These are phyloP conservation scores for Oehlia diaphana DNA, from an alignment of 192 early-diverging fungal species.

Conservation along the genomic window DNA sequence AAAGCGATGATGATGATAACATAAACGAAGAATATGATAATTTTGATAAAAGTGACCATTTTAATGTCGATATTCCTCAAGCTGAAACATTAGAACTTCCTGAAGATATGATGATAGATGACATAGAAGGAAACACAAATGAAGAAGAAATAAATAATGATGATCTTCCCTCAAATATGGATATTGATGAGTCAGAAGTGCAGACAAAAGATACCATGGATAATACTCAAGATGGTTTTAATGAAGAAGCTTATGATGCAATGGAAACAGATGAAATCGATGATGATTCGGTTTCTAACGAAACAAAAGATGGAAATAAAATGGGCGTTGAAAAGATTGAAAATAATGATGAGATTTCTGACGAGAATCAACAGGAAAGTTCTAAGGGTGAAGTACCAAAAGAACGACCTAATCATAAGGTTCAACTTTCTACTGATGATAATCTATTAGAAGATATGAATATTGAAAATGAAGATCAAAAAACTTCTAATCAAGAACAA, in stretches of 20 bases:
- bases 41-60: constrained; percentile 48
- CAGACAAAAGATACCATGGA: constrained; percentile 42
- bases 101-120: constrained; percentile 76
- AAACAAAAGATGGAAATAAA: constrained; percentile 44
- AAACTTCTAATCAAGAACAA: constrained; percentile 48
- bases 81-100: constrained; percentile 78
- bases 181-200: constrained; percentile 39
- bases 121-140: constrained; percentile 53
- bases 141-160: constrained; percentile 47
- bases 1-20: constrained; percentile 42
- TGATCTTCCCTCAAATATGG: constrained; percentile 43
- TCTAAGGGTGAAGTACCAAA: constrained; percentile 35
- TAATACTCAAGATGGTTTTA: constrained; percentile 18
- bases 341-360: constrained; percentile 31
- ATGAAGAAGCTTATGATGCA: constrained; percentile 17
- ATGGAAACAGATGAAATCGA: constrained; percentile 32
- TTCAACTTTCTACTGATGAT: neutral
- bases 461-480: constrained; percentile 48
- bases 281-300: constrained; percentile 39
- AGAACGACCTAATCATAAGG: constrained; percentile 23
- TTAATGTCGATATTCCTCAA: constrained; percentile 61
- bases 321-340: constrained; percentile 13
- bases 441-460: constrained; percentile 42
- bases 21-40: constrained; percentile 55
- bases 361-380: constrained; percentile 37